These are phyloP conservation scores for Nannizziopsis barbatae DNA, from an alignment of 2,329 filamentous ascomycete species.

Conservation along the genomic window DNA sequence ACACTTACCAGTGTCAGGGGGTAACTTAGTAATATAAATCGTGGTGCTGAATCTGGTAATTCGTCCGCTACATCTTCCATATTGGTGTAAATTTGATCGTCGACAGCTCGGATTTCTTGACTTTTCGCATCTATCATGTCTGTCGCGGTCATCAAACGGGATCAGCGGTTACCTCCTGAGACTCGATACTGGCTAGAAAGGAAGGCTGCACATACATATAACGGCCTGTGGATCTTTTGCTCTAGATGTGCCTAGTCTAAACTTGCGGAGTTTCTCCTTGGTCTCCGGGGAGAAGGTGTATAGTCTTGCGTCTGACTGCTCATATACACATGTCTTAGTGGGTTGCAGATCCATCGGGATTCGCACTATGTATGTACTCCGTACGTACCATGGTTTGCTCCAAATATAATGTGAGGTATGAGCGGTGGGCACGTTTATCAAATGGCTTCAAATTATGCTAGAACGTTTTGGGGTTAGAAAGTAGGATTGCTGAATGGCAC, in stretches of 20 bases:
- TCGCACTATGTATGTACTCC: no score
- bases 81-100: constrained; percentile 69
- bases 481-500: no score
- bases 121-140: constrained; percentile 84
- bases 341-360: no score
- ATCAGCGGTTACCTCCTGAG: not conserved
- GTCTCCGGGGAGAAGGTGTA: constrained; percentile 90
- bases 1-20: constrained; percentile 66
- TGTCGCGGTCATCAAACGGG: constrained; percentile 32
- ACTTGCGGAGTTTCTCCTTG: constrained; percentile 82
- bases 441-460: no score
- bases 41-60: constrained; percentile 80
- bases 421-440: no score
- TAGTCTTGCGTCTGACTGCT: constrained; percentile 68
- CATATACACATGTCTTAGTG: not conserved
- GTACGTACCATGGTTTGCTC: constrained; percentile 1
- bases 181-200: not conserved
- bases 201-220: constrained; percentile 58
- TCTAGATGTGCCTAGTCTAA: constrained; percentile 80
- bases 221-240: constrained; percentile 78
- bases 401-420: no score
- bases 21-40: constrained; percentile 83
- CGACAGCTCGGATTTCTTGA: constrained; percentile 76
- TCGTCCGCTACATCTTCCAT: constrained; percentile 76
- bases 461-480: no score